Conservation (phyloP, 2,329 filamentous ascomycete genomes). For the Alternaria alternata region DNA sequence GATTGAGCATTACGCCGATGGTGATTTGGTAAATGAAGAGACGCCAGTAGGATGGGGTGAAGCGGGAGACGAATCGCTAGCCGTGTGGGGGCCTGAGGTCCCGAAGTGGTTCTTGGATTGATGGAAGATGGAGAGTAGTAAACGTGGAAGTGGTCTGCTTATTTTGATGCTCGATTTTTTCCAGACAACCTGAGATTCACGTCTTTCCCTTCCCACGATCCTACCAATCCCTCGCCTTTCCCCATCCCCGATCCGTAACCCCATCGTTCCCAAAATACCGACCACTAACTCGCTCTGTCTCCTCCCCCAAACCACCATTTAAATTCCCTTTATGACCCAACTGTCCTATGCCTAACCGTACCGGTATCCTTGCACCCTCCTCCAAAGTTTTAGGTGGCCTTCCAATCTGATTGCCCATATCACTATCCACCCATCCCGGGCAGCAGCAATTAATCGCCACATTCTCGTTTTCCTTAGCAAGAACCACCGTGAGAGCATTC, state of each 20-base stretch:
- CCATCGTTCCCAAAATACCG: slow-evolving; percentile 25
- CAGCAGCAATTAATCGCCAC: slow-evolving; percentile 28
- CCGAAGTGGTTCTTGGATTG: slow-evolving; percentile 50
- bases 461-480: slow-evolving; percentile 17
- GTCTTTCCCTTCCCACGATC: neutral
- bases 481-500: slow-evolving; percentile 25
- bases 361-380: slow-evolving; percentile 23
- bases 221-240: slow-evolving; percentile 22
- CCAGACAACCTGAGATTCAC: neutral
- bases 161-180: neutral
- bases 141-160: neutral
- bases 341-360: slow-evolving; percentile 25
- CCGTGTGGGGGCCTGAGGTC: slow-evolving; percentile 55
- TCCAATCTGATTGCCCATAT: slow-evolving; percentile 32
- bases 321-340: slow-evolving; percentile 17
- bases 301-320: slow-evolving; percentile 9
- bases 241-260: slow-evolving; percentile 21
- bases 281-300: slow-evolving; percentile 18
- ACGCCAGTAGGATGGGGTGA: slow-evolving; percentile 56
- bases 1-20: slow-evolving; percentile 75
- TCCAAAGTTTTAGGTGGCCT: slow-evolving; percentile 29
- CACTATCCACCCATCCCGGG: slow-evolving; percentile 34
- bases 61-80: slow-evolving; percentile 52
- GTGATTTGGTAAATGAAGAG: slow-evolving; percentile 69
- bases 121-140: neutral